Base-by-base conservation (phyloP, 1,139 yeast genomes). In the Taphrina communis region DNA sequence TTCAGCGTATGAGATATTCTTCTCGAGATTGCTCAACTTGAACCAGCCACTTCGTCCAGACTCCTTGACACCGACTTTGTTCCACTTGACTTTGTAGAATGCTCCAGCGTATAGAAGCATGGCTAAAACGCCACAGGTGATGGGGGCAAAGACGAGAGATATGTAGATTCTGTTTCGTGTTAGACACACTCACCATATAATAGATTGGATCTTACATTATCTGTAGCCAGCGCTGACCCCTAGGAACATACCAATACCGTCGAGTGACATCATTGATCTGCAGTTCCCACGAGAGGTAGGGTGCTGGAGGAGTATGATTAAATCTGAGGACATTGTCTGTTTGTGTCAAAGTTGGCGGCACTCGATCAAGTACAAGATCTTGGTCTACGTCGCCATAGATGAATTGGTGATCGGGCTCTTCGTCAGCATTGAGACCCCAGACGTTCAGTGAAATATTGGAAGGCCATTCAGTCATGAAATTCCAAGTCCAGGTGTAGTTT, bases 361-460 rank as follows among this genome's bases (percentile, higher is more conserved):
- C 62, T 46, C 70, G n/a, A 35, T 68, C 70, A 17, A 68, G 66
- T 8, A 63, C 65, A 17, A 46, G 44, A 46, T 68, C 70, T 14
- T 42, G 44, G 48, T 68, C 70, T 11, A 63, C 36, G 36, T 68
- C 70, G 17, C 70, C 70, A 31, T 68, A 68, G 17, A 68, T 52
- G 46, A 55, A 66, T 25, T 58, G 65, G 38, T 41, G 48, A 53
- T 68, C 70, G 1, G 70, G 69, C 38, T 53, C 56, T n/a, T 52
- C 69, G 39, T 66, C 70, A 19, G 66, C 66, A 42, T 68, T 65
- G 53, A 68, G 44, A 11, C 69, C 69, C 70, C 70, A 68, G 7
- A 68, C 59, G 42, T 68, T 68, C 11, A 68, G 48, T 7, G 44
- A 31, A 14, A 65, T 14, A 19, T 65, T 57, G 25, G 66, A 25